Evolutionary conservation across 1,284 basidiomycete genomes (phyloP).

Genomic region (Naganishia cerealis): DNA sequence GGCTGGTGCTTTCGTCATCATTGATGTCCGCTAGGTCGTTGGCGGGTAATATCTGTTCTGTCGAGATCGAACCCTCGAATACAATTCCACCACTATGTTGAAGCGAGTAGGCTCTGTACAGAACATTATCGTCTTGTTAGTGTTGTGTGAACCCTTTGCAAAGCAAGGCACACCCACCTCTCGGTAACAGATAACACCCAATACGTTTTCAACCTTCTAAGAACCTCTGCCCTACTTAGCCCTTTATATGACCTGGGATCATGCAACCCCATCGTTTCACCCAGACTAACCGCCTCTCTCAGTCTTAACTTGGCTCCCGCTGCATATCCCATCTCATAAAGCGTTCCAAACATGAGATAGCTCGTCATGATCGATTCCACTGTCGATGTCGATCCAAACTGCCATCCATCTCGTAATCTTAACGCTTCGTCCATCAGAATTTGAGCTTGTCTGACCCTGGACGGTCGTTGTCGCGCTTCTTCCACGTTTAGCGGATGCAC

Average conservation of each 20-base stretch:
- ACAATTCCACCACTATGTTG: slow-evolving; percentile 38
- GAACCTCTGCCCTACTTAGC: slow-evolving; percentile 32
- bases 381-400: slow-evolving; percentile 35
- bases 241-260: slow-evolving; percentile 23
- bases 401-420: slow-evolving; percentile 37
- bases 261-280: slow-evolving; percentile 38
- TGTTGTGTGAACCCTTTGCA: background rate
- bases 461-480: slow-evolving; percentile 32
- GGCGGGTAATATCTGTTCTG: background rate
- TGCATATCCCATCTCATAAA: slow-evolving; percentile 40
- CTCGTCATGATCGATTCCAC: slow-evolving; percentile 39
- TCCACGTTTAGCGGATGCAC: slow-evolving; percentile 40
- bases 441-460: slow-evolving; percentile 36
- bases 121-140: background rate
- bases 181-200: slow-evolving; percentile 44
- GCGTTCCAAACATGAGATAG: slow-evolving; percentile 42
- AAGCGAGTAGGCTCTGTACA: slow-evolving; percentile 37
- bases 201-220: slow-evolving; percentile 37
- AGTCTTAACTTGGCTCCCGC: slow-evolving; percentile 38
- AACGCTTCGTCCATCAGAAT: slow-evolving; percentile 41
- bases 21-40: background rate
- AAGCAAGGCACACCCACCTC: slow-evolving; percentile 33
- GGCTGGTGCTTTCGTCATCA: slow-evolving; percentile 5
- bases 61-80: slow-evolving; percentile 37
- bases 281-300: slow-evolving; percentile 38